Evolutionary conservation across 1,284 basidiomycete species (phyloP), one percentile per base, ranked within the genome.

Genomic region (Farysia itapuensis): DNA sequence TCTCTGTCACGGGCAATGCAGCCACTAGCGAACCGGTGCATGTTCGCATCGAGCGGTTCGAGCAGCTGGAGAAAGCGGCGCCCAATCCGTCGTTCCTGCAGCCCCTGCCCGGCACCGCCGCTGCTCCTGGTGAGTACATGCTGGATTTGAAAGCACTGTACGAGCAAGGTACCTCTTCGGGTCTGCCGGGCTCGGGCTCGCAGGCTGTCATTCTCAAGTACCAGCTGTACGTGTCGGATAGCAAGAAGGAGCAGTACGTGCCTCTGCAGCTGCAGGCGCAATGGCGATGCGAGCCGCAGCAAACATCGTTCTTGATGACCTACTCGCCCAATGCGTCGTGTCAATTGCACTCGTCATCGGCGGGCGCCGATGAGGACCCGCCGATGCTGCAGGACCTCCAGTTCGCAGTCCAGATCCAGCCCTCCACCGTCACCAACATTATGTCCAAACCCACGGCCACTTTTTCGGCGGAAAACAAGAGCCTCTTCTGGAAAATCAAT

Each of bases 381-480:
- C 30, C 49, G 1, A 35, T 42, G 12, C 14, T 67, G n/a, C 57
- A 56, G 33, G 75, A 79, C 43, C 46, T 81, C 9, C 44, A 69
- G 5, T 70, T 82, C 35, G 52, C 71, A 5, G 78, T 79, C 1
- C 57, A 72, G 1, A 77, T 82, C 52, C 63, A 67, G 5, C 67
- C 70, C 2, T 71, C 75, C n/a, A 71, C 64, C 2, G 78, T 81
- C 12, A 63, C 49, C 18, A 79, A 76, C 35, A 79, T 81, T n/a
- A 81, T 82, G 67, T 78, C 80, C 12, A 82, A 82, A 63, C 81
- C 81, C 0, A 63, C 78, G 0, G 80, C 79, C 2, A 68, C 69
- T 1, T 82, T 79, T 71, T 64, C 70, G 2, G 56, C 74, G 0
- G 67, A 77, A 7, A 69, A 70, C 2, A 71, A 78, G 28, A 64